Evolutionary conservation across 2,329 filamentous ascomycete species (phyloP), one percentile per base, ranked within the genome.

Genomic region (Sporothrix mexicana): DNA sequence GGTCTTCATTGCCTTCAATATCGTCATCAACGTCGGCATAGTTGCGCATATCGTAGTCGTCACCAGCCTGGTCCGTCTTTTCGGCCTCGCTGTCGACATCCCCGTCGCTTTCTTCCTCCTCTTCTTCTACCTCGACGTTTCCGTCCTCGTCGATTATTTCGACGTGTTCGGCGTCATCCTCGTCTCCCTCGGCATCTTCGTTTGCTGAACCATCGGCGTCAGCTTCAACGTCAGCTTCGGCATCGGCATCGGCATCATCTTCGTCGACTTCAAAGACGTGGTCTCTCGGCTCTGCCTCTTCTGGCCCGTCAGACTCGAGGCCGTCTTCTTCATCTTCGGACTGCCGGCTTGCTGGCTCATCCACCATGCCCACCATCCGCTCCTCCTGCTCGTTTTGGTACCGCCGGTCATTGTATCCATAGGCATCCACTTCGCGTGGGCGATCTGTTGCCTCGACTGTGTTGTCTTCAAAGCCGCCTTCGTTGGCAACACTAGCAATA

Each of bases 21-120:
- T 78, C 77, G 59, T 81, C 79, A 12, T 81, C 80, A 8, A 78
- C 69, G 17, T 78, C 74, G n/a, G 72, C 76, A n/a, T 80, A 79
- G 45, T 77, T 77, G n/a, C 78, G 74, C 74, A 77, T 76, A 9
- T 80, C 79, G 70, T 80, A 80, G 67, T 80, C 79, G 41, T 78
- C 77, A 7, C 77, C 76, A 8, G 77, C 74, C 2, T 77, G 73
- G 15, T 75, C 74, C 2, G 73, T 69, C 20, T 12, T n/a, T 7
- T 71, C 74, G 23, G 41, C 43, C 3, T 23, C 47, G n/a, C 61
- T 66, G 20, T 70, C 73, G 23, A 74, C 76, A n/a, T 80, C 79
- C 7, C 80, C 79, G 10, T 76, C 72, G 36, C 73, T 74, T 7
- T 75, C 76, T 1, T 76, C 77, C 2, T 75, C 74, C 17, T 76